These are phyloP conservation scores for Bertia moriformis DNA, from an alignment of 2,329 filamentous ascomycete genomes.

Conservation along the genomic window DNA sequence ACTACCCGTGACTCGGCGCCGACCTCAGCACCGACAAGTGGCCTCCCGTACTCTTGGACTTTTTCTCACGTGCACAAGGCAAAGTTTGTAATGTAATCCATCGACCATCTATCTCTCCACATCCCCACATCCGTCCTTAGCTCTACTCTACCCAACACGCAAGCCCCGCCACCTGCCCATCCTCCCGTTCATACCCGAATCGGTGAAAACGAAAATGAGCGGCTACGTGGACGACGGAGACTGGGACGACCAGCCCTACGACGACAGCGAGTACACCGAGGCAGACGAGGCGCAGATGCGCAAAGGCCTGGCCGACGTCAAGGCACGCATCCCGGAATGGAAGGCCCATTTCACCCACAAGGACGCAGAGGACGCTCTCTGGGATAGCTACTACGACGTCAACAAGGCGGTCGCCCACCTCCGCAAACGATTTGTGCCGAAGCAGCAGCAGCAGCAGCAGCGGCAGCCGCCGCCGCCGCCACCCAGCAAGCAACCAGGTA, in stretches of 20 bases:
- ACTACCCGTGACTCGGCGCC: too few species aligned
- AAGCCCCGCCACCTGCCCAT: background rate
- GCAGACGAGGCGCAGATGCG: slow-evolving; percentile 11
- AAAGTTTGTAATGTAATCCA: too few species aligned
- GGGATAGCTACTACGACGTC: slow-evolving; percentile 92
- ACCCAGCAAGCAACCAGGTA: slow-evolving; percentile 26
- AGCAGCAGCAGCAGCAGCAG: slow-evolving; percentile 19
- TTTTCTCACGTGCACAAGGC: too few species aligned
- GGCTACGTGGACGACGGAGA: background rate
- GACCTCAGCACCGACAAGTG: too few species aligned
- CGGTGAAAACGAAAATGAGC: too few species aligned
- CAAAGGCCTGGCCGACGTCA: slow-evolving; percentile 41
- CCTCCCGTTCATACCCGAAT: background rate
- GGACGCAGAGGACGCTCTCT: slow-evolving; percentile 79
- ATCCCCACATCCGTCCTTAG: too few species aligned
- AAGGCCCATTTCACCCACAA: slow-evolving; percentile 22
- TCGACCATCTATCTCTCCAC: too few species aligned
- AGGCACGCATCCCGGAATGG: slow-evolving; percentile 17
- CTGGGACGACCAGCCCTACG: background rate
- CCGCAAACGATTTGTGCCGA: slow-evolving; percentile 42
- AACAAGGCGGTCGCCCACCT: slow-evolving; percentile 73
- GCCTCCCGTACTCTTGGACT: too few species aligned
- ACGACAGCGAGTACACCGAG: background rate
- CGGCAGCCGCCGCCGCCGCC: slow-evolving; percentile 18
- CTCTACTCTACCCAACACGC: background rate